These are phyloP conservation scores for Nicotiana benthamiana DNA, from an alignment of 257 asterid species.

Conservation along the genomic window DNA sequence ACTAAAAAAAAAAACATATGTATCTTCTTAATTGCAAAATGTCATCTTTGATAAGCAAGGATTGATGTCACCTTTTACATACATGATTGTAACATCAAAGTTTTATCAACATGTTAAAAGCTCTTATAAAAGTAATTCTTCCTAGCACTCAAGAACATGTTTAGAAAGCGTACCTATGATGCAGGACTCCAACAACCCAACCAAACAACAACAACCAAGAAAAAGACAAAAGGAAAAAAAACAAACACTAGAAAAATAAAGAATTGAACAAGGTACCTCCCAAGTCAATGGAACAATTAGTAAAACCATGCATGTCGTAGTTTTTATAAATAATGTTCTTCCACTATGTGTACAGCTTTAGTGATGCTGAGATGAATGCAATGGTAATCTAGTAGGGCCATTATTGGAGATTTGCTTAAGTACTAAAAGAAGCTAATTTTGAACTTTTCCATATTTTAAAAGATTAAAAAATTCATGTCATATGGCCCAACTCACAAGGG, in stretches of 20 bases:
- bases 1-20: no score
- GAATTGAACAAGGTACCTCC: not conserved
- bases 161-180: not conserved
- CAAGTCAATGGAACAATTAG: not conserved
- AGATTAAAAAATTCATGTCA: not conserved
- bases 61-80: not conserved
- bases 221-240: no score
- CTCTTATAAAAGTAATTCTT: not conserved
- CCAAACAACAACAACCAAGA: no score
- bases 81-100: not conserved
- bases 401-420: not conserved
- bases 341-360: not conserved
- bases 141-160: not conserved
- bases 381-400: not conserved
- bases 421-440: not conserved
- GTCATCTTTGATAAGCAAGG: not conserved
- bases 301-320: not conserved
- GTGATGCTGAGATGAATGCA: not conserved
- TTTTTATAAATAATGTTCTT: not conserved
- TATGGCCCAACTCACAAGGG: not conserved
- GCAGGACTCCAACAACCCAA: not conserved
- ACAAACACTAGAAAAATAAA: no score
- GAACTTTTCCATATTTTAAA: not conserved
- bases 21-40: no score
- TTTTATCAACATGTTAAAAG: not conserved